A percentile compares a stretch with the other conserved stretches of the same genome.
phyloP scores from a whole-genome alignment of 2,329 filamentous ascomycete species.

The Venturia asperata region DNA sequence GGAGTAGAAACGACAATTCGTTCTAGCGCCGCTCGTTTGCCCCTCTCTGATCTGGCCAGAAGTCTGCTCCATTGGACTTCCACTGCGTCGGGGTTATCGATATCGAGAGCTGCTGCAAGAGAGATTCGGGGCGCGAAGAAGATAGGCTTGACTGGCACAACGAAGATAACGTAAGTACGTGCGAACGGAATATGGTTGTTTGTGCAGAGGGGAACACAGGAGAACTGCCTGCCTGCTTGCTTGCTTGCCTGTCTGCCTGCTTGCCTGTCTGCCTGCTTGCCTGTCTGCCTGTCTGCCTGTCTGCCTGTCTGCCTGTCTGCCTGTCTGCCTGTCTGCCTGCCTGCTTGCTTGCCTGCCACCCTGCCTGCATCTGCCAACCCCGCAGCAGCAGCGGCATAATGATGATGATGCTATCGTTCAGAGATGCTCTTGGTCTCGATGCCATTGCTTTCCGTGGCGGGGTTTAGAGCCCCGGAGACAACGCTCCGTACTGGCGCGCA shows the following conservation, averaged over 20 bases:
- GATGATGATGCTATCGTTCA: background rate
- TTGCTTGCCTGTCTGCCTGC: background rate
- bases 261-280: background rate
- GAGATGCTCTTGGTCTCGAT: background rate
- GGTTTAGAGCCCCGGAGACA: background rate
- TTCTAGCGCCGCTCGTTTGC: conserved; percentile 4
- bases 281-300: background rate
- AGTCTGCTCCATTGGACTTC: background rate
- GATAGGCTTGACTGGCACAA: background rate
- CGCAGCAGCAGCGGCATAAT: background rate
- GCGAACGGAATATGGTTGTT: background rate
- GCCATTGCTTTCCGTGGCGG: background rate
- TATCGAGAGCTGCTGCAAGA: background rate
- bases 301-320: background rate
- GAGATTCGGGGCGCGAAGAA: background rate
- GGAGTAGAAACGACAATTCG: background rate
- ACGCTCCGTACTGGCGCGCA: background rate
- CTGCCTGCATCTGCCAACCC: background rate
- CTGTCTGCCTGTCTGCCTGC: too few relatives aligned
- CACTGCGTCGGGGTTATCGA: background rate
- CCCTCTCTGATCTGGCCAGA: background rate
- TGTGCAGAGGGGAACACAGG: background rate
- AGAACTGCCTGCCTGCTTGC: too few relatives aligned
- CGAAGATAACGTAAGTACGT: background rate
- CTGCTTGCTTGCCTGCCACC: too few relatives aligned